Evolutionary conservation across 2,329 filamentous ascomycete species (phyloP).

Genomic region (Aspergillus udagawae): DNA sequence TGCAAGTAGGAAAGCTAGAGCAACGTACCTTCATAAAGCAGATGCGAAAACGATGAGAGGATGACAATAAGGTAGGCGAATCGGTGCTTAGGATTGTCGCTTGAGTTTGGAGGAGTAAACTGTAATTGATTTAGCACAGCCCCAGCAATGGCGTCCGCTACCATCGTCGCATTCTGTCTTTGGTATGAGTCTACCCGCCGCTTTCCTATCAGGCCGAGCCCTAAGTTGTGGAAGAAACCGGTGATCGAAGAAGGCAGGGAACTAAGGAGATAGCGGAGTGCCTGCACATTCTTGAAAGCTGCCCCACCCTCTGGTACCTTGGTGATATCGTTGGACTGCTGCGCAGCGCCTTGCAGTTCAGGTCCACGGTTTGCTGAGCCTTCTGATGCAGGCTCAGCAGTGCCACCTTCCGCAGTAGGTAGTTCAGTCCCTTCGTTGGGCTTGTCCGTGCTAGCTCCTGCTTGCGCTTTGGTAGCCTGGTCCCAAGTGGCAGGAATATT

Average conservation of each 20-base stretch:
- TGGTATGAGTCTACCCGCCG: conserved; percentile 64
- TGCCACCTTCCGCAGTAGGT: conserved; percentile 17
- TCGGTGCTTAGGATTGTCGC: conserved; percentile 55
- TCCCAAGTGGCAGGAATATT: conserved; percentile 63
- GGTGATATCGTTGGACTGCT: conserved; percentile 15
- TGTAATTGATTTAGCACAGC: conserved; percentile 66
- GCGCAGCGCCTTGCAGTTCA: conserved; percentile 13
- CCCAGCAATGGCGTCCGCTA: conserved; percentile 67
- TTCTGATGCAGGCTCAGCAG: conserved; percentile 18
- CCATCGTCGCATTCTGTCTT: conserved; percentile 57
- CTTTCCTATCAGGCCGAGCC: conserved; percentile 73
- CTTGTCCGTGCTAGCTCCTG: conserved; percentile 36
- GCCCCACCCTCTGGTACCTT: conserved; percentile 29
- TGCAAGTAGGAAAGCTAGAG: conserved; percentile 5
- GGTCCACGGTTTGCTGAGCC: conserved; percentile 17
- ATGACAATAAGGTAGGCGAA: conserved; percentile 81
- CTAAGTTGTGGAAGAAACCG: conserved; percentile 79
- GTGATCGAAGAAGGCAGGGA: conserved; percentile 76
- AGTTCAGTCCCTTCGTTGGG: conserved; percentile 35
- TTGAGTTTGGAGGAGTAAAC: conserved; percentile 43
- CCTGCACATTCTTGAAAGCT: conserved; percentile 71
- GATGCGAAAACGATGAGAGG: conserved; percentile 70
- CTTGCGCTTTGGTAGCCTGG: conserved; percentile 42
- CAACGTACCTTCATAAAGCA: conserved; percentile 65
- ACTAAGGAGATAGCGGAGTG: conserved; percentile 70